These are phyloP conservation scores for Penicillium aurantiogriseum DNA, from an alignment of 2,329 filamentous ascomycete genomes.

Conservation along the genomic window DNA sequence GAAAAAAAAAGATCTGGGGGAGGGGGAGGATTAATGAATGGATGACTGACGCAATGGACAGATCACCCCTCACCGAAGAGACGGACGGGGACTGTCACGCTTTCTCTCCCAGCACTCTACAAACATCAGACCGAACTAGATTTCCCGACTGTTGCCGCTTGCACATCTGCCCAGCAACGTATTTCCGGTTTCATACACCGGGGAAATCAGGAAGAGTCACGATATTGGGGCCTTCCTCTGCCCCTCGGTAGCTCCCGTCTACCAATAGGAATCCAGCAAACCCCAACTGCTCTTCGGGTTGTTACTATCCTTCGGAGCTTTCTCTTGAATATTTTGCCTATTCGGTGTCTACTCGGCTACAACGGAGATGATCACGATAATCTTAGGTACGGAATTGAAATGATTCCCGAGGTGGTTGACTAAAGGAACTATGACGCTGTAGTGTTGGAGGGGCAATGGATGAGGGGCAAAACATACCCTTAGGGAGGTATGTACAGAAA, in stretches of 20 bases:
- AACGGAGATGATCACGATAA: constrained; percentile 10
- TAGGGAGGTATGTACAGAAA: not conserved
- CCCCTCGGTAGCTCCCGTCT: constrained; percentile 31
- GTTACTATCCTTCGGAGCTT: constrained; percentile 22
- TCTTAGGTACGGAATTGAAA: not conserved
- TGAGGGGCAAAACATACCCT: constrained; percentile 10
- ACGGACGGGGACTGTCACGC: constrained; percentile 27
- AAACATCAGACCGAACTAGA: constrained; percentile 8
- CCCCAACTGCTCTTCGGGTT: constrained; percentile 21
- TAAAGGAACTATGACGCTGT: constrained; percentile 4
- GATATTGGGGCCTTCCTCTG: constrained; percentile 28
- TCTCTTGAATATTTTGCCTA: constrained; percentile 33
- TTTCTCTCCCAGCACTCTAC: constrained; percentile 6
- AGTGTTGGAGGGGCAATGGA: constrained; percentile 14
- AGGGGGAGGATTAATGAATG: constrained; percentile 31
- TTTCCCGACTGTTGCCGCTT: constrained; percentile 35
- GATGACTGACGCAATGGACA: constrained; percentile 37
- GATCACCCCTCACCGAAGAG: constrained; percentile 31
- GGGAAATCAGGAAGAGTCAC: constrained; percentile 43
- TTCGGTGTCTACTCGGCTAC: constrained; percentile 21
- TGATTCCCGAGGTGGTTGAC: constrained; percentile 5
- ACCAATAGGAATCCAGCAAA: constrained; percentile 29
- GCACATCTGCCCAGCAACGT: constrained; percentile 27
- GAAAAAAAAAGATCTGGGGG: constrained; percentile 25
- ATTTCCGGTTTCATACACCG: constrained; percentile 46